Evolutionary conservation across 2,329 filamentous ascomycete genomes (phyloP), one percentile per base, ranked within the genome.

Genomic region (Penicillium verrucosum): DNA sequence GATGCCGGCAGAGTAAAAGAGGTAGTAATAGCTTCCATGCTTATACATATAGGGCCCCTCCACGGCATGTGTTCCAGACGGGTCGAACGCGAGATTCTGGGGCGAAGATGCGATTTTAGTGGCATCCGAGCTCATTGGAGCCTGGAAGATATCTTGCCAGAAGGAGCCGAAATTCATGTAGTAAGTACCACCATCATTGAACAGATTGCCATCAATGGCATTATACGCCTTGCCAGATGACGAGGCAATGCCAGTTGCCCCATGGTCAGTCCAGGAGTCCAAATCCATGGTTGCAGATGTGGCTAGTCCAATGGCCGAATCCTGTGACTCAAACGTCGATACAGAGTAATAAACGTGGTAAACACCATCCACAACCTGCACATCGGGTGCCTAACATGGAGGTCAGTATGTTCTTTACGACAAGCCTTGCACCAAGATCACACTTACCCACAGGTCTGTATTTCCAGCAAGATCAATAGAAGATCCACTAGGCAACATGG

Each of bases 301-400:
- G 1, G 81, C 81, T 5, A 83, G 71, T 18, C 87, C 86, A 60
- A 89, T 88, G 34, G 83, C 83, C 0, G 82, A 85, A 68, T 78
- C 73, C 60, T 87, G 84, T 0, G 77, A 80, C 0, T 85, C 85
- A 60, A 86, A 87, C 0, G 80, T 76, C 36, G 81, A 85, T n/a
- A 88, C 84, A 1, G 82, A 77, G 71, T 89, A 88, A 78, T 86
- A 88, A n/a, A 85, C 71, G 64, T 87, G 81, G 74, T 88, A 89
- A 0, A 77, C 76, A 52, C 73, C 75, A 59, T 81, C 81, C n/a
- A 89, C 77, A 16, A 81, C 73, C 18, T 75, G 70, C 14, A 86
- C 81, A 61, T 89, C 86, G 0, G 87, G 87, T 2, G 87, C 87
- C 85, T 86, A 44, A 9, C 4, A 23, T 4, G 4, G 4, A 32